Conservation (phyloP, 1,284 basidiomycete genomes). For the Amylostereum chailletii region DNA sequence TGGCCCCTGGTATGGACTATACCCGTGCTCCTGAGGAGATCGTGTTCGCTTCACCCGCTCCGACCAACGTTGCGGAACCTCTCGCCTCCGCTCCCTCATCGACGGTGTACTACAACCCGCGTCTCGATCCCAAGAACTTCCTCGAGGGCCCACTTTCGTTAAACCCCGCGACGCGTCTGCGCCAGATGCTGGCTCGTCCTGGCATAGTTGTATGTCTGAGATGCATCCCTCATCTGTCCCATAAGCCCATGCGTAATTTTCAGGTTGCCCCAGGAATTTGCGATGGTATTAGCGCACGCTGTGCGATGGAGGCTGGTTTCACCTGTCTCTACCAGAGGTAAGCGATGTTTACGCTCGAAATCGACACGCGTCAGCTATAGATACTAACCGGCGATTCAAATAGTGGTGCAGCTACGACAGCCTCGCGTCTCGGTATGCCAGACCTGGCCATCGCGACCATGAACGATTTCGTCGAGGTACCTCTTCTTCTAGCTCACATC, state of each 20-base stretch:
- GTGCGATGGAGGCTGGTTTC: constrained; percentile 72
- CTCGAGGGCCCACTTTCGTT: constrained; percentile 57
- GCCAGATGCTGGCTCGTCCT: constrained; percentile 68
- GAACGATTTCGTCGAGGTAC: constrained; percentile 64
- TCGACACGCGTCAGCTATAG: not conserved
- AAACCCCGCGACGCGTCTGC: constrained; percentile 62
- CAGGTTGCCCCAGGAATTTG: constrained; percentile 73
- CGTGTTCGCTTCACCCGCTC: no score
- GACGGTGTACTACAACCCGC: constrained; percentile 42
- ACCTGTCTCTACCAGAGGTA: constrained; percentile 65
- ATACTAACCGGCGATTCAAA: not conserved
- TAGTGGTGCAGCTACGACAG: constrained; percentile 69
- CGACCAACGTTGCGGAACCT: no score
- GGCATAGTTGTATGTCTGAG: constrained; percentile 59
- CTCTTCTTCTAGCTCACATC: not conserved
- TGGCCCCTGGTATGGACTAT: no score
- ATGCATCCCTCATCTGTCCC: not conserved
- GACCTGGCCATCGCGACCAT: constrained; percentile 77
- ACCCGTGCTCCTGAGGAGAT: no score
- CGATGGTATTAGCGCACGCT: constrained; percentile 74
- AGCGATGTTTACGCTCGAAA: constrained; percentile 1
- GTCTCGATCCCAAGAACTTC: constrained; percentile 60
- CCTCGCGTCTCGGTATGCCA: constrained; percentile 68
- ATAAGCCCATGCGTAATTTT: not conserved
- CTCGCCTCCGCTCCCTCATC: no score